A percentile compares a stretch with the other conserved stretches of the same genome.
These are phyloP conservation scores for Datura wrightii DNA, from an alignment of 257 asterid species.

Conservation along the genomic window DNA sequence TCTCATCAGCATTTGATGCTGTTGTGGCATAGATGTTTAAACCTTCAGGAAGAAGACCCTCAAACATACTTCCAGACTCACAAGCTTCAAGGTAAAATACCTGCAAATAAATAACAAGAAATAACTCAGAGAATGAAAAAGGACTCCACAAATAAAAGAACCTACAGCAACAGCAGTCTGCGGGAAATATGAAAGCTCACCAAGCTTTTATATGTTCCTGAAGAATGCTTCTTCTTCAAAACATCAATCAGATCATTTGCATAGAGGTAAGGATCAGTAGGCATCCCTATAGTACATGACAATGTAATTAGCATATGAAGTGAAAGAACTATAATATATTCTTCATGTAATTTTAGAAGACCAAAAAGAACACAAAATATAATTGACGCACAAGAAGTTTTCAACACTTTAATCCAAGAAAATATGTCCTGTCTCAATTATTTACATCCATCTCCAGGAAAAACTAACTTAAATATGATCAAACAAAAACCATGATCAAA, in stretches of 20 bases:
- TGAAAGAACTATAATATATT: neutral
- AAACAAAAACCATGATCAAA: neutral
- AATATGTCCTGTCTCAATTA: neutral
- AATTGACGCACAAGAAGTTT: neutral
- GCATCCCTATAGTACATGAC: slow-evolving; percentile 65
- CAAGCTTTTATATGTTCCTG: slow-evolving; percentile 89
- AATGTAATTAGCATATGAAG: neutral
- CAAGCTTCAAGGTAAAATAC: slow-evolving; percentile 97
- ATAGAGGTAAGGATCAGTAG: slow-evolving; percentile 72
- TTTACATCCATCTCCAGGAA: neutral
- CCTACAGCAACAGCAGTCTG: neutral
- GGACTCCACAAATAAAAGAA: neutral
- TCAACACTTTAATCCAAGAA: neutral
- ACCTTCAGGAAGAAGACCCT: slow-evolving; percentile 89
- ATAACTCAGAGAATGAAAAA: neutral
- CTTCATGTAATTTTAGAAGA: neutral
- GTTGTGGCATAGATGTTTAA: slow-evolving; percentile 92
- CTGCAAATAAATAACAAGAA: slow-evolving; percentile 41
- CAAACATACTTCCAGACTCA: slow-evolving; percentile 95
- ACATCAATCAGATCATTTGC: slow-evolving; percentile 67
- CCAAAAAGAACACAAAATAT: neutral
- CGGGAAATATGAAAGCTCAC: slow-evolving; percentile 44
- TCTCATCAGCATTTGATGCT: slow-evolving; percentile 94
- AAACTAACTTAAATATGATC: neutral
- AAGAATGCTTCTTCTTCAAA: slow-evolving; percentile 77